Conservation (phyloP, 345 rosid genomes). For the Melaleuca quinquenervia region DNA sequence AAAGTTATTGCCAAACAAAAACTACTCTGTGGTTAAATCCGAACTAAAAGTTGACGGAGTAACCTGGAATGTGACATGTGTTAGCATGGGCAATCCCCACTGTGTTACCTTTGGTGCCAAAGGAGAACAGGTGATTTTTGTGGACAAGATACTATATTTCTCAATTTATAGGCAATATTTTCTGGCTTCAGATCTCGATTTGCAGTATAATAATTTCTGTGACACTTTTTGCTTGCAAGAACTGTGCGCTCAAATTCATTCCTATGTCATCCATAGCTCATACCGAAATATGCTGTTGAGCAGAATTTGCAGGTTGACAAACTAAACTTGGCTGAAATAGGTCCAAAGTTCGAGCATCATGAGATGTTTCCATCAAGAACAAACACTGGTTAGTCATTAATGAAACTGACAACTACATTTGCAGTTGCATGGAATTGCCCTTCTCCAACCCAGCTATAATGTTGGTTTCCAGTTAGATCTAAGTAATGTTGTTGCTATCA, state of each 20-base stretch:
- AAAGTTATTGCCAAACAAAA: slow-evolving; percentile 49
- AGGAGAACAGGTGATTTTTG: slow-evolving; percentile 41
- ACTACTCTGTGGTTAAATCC: slow-evolving; percentile 45
- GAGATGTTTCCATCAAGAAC: slow-evolving; percentile 84
- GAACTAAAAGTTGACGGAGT: slow-evolving; percentile 70
- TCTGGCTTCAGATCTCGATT: background rate
- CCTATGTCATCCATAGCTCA: background rate
- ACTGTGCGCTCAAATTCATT: background rate
- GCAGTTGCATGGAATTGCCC: background rate
- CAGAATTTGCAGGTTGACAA: slow-evolving; percentile 81
- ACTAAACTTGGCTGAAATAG: slow-evolving; percentile 64
- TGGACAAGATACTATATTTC: background rate
- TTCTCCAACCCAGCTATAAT: background rate
- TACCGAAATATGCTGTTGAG: background rate
- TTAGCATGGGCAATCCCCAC: slow-evolving; percentile 99
- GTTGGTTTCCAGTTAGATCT: background rate
- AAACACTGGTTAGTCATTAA: slow-evolving; percentile 63
- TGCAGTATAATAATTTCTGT: background rate
- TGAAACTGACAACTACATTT: background rate
- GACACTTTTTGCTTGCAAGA: background rate
- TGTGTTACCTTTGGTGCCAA: slow-evolving; percentile 69
- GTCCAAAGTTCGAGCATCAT: slow-evolving; percentile 92
- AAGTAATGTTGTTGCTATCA: background rate
- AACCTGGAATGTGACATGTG: slow-evolving; percentile 89
- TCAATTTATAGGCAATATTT: background rate